These are phyloP conservation scores for Lyophyllum shimeji DNA, from an alignment of 768 basidiomycete genomes.

Conservation along the genomic window DNA sequence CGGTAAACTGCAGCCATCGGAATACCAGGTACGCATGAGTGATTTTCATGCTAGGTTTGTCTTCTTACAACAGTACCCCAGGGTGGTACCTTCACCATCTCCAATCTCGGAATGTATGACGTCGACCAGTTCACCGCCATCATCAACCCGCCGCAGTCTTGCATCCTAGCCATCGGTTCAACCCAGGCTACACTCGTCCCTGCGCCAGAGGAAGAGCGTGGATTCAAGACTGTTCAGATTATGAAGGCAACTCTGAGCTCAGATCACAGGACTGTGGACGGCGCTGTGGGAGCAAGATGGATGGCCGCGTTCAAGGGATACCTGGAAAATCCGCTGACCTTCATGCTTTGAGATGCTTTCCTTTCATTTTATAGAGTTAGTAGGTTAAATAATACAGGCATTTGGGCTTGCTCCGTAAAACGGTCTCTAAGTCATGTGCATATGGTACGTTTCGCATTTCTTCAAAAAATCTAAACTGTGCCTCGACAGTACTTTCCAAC, in stretches of 20 bases:
- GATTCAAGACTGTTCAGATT: constrained; percentile 87
- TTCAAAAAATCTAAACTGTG: no score
- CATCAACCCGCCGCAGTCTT: constrained; percentile 98
- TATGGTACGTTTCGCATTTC: no score
- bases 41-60: neutral
- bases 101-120: constrained; percentile 98
- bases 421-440: no score
- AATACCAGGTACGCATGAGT: constrained; percentile 76
- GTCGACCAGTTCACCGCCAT: constrained; percentile 97
- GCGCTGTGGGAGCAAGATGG: constrained; percentile 94
- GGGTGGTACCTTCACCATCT: constrained; percentile 99
- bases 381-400: constrained; percentile 13
- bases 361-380: constrained; percentile 13
- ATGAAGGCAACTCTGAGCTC: constrained; percentile 97
- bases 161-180: constrained; percentile 93
- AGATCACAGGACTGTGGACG: constrained; percentile 96
- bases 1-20: constrained; percentile 90
- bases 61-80: constrained; percentile 25
- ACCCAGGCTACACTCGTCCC: constrained; percentile 85
- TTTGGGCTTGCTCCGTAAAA: neutral
- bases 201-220: constrained; percentile 87
- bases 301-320: constrained; percentile 92
- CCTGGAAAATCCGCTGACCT: constrained; percentile 94
- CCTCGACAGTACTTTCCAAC: no score
- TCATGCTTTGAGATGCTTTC: constrained; percentile 73